Base-by-base conservation (phyloP, 768 basidiomycete genomes). In the Tylopilus rubrobrunneus region DNA sequence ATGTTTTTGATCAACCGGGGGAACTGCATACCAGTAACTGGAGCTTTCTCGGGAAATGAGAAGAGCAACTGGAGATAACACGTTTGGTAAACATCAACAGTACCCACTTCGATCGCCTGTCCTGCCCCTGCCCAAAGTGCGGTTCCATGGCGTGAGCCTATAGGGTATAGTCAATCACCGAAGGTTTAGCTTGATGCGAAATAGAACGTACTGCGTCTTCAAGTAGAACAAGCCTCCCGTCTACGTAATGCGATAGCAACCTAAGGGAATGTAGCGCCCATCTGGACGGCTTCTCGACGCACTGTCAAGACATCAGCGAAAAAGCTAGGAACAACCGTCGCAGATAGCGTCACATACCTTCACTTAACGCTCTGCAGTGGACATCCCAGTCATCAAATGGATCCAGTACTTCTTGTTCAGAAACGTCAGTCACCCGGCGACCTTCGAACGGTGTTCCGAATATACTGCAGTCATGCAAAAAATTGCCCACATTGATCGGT, bases 21-120 rank as follows among this genome's bases (percentile, higher is more conserved):
- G 81, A 89, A 92, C 59, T 81, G 84, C 56, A 98, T 74, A 25
- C 96, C 96, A 1, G 88, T 90, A 48, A 98, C 81, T 5, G 89
- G 82, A 57, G 89, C 85, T 43, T 84, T 76, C 67, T 96, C 94
- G 2, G 89, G 86, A 7, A 95, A 73, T 0, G 86, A 79, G 67
- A 86, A 91, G 12, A 93, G 81, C 12, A 81, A 62, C 60, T 87
- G 86, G 23, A 89, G 67, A 66, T 89, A 85, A 52, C 91, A 19
- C 19, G 12, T 10, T 9, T 12, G 12, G 8, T 34, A 4, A 12
- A 12, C 33, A 12, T 34, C 8, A 9, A 12, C 33, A 9, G 10
- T 34, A 34, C 33, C 17, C 17, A 37, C 37, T 14, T 37, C 37
- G 14, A 37, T 37, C 37, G 37, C 37, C 37, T 17, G 37, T 37